Conservation (phyloP, 352 stramenopile species). For the Phytophthora ramorum region DNA sequence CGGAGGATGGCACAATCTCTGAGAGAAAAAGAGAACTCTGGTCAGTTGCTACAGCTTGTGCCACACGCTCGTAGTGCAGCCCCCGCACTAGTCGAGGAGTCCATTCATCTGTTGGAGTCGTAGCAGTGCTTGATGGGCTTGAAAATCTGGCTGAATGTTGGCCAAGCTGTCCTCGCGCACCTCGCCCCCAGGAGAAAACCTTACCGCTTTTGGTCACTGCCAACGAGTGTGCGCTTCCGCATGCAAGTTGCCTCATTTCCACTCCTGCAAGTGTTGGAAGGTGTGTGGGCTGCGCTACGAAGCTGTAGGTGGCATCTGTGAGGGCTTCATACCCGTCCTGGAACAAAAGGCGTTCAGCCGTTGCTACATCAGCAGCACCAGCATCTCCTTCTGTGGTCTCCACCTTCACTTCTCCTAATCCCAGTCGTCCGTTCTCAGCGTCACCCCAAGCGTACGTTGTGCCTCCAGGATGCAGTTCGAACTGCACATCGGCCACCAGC, state of each 20-base stretch:
- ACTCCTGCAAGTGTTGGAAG: constrained; percentile 55
- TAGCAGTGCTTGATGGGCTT: neutral
- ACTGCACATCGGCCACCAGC: constrained; percentile 51
- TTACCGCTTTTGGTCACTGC: constrained; percentile 54
- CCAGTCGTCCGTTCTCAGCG: constrained; percentile 63
- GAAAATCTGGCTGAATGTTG: constrained; percentile 18
- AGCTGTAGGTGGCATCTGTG: constrained; percentile 72
- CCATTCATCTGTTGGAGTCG: constrained; percentile 44
- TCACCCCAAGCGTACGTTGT: constrained; percentile 75
- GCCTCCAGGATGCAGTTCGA: constrained; percentile 56
- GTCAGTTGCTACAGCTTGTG: constrained; percentile 61
- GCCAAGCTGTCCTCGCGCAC: constrained; percentile 53
- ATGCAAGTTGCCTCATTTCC: constrained; percentile 56
- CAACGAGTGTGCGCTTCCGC: constrained; percentile 60
- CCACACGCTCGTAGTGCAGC: constrained; percentile 60
- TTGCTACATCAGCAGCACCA: neutral
- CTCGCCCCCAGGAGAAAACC: constrained; percentile 72
- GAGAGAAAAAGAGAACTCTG: constrained; percentile 61
- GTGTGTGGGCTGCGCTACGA: constrained; percentile 46
- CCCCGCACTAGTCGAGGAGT: constrained; percentile 48
- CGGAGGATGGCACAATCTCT: constrained; percentile 42
- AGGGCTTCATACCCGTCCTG: constrained; percentile 74
- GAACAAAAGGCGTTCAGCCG: constrained; percentile 30
- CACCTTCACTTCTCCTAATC: constrained; percentile 40
- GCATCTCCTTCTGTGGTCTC: neutral